These are phyloP conservation scores for Talaromyces liani DNA, from an alignment of 495 filamentous ascomycete species.

Conservation along the genomic window DNA sequence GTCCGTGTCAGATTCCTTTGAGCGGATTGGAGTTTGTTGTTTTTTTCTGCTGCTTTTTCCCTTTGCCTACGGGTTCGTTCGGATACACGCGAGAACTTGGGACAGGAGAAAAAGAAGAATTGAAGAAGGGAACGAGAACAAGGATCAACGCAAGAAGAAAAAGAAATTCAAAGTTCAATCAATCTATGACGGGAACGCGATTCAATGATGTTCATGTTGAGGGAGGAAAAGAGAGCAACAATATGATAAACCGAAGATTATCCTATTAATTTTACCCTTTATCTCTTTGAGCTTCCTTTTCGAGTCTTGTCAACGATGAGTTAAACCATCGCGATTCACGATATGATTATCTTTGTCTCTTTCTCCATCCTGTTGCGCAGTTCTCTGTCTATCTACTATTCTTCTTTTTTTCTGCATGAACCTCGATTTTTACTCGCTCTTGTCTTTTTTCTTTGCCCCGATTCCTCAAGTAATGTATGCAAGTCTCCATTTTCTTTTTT, in stretches of 20 bases:
- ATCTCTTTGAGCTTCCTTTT: not conserved
- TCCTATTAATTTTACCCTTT: not conserved
- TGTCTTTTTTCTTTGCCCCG: not conserved
- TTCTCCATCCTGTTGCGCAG: not conserved
- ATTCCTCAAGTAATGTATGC: constrained; percentile 2
- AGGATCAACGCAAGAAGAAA: not conserved
- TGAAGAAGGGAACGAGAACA: constrained; percentile 4
- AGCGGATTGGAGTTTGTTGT: constrained; percentile 4
- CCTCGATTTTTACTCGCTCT: not conserved
- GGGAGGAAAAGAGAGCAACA: constrained; percentile 14
- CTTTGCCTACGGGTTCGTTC: constrained; percentile 8
- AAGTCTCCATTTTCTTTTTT: constrained; percentile 1
- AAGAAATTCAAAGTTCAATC: constrained; percentile 5
- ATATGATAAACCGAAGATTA: constrained; percentile 3
- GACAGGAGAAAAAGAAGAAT: constrained; percentile 12
- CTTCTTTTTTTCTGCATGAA: not conserved
- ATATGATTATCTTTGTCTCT: not conserved
- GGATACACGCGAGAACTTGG: constrained; percentile 16
- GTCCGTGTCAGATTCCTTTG: constrained; percentile 4
- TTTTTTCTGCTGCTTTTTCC: constrained; percentile 3
- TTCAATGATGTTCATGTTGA: not conserved
- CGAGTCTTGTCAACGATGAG: not conserved
- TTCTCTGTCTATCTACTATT: not conserved
- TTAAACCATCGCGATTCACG: not conserved
- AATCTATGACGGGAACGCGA: constrained; percentile 8